phyloP scores from a whole-genome alignment of 139 green algal genomes.

The Deuterostichococcus epilithicus region DNA sequence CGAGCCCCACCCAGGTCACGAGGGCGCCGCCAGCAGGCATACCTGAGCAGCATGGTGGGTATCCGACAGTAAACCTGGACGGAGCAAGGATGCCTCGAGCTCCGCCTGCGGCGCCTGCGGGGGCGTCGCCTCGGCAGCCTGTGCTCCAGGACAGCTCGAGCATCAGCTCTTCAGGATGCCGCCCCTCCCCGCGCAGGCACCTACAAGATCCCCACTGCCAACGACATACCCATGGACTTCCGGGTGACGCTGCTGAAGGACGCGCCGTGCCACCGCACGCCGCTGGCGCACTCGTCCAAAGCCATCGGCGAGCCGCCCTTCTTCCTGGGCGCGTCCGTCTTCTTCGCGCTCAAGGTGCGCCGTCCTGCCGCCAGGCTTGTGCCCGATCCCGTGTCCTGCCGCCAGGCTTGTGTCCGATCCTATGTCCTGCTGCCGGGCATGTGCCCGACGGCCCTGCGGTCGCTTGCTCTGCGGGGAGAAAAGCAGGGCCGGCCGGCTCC shows the following conservation, averaged over 20 bases:
- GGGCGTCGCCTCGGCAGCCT: no score
- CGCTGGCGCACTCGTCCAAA: slow-evolving; percentile 82
- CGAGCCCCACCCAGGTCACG: no score
- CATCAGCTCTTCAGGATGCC: no score
- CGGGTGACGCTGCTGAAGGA: slow-evolving; percentile 79
- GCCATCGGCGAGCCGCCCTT: slow-evolving; percentile 95
- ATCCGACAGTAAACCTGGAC: no score
- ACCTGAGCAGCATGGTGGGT: no score
- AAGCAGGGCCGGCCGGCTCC: no score
- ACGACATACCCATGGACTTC: slow-evolving; percentile 95
- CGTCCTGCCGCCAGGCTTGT: background rate
- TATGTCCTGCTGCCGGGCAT: background rate
- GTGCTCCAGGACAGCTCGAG: no score
- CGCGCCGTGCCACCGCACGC: slow-evolving; percentile 70
- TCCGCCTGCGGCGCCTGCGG: no score
- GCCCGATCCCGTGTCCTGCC: background rate
- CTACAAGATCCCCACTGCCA: slow-evolving; percentile 95
- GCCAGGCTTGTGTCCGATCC: background rate
- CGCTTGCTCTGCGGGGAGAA: no score
- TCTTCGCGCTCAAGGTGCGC: slow-evolving; percentile 82
- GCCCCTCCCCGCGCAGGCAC: slow-evolving; percentile 68
- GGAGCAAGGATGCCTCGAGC: no score
- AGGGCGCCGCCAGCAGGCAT: no score
- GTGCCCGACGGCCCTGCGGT: no score
- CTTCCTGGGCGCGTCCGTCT: slow-evolving; percentile 80